Evolutionary conservation across 2,329 filamentous ascomycete species (phyloP), one percentile per base, ranked within the genome.

Genomic region (Cytospora paraplurivora): DNA sequence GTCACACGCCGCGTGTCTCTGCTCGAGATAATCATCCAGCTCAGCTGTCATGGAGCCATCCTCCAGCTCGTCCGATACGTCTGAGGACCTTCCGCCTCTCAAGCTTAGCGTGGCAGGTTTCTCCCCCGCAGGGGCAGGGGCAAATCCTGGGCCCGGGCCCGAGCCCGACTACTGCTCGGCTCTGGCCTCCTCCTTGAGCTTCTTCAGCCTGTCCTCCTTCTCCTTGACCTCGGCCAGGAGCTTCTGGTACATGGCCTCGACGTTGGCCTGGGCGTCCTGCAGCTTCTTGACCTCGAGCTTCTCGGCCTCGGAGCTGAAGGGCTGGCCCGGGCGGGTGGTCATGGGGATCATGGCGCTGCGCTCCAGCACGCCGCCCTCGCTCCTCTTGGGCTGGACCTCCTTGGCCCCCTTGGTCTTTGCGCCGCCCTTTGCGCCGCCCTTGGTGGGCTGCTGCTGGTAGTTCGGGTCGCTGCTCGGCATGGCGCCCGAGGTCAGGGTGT

Each of bases 261-360:
- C 84, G 71, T 87, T 85, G 62, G 82, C 81, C 72, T 87, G 78
- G 62, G 90, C 90, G 65, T 88, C 88, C 67, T 80, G 80, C 53
- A 89, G 76, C 71, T 81, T 82, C 73, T 85, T 83, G 41, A 88
- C 76, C 75, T 89, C 86, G 7, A 84, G 76, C 68, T 83, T 80
- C 77, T 91, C 90, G 55, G 87, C 88, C 77, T 90, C 87, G 64
- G 82, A 81, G 75, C 88, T 91, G 73, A 91, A 93, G n/a, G 87
- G 88, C 72, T 88, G 88, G 38, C 83, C 88, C 2, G 87, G 85
- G 10, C 85, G 81, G 71, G 85, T 89, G 55, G 79, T 81, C 62
- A 86, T 80, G 5, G 92, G 92, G 67, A 96, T 87, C 79, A 92
- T 87, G 62, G 91, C 91, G 56, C 88, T 91, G 64, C 88, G 84